These are phyloP conservation scores for Porpolomopsis calyptriformis DNA, from an alignment of 768 basidiomycete species.

Conservation along the genomic window DNA sequence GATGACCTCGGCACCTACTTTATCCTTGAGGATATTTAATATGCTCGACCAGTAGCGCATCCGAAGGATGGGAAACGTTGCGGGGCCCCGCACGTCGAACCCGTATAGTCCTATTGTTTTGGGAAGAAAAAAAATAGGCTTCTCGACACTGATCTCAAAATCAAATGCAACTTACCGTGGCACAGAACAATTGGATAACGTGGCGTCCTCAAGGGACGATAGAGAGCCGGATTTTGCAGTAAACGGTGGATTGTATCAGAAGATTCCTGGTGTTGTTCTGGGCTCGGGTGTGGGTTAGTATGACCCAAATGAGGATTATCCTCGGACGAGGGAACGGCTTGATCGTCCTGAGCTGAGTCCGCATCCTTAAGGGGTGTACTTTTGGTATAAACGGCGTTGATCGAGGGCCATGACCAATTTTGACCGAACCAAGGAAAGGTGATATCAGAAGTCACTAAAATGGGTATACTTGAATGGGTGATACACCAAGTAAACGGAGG, in stretches of 20 bases:
- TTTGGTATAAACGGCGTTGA: neutral
- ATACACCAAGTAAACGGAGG: neutral
- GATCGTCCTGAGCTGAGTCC: slow-evolving; percentile 2
- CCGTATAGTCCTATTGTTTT: slow-evolving; percentile 72
- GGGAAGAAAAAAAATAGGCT: neutral
- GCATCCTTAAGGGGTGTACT: neutral
- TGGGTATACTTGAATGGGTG: neutral
- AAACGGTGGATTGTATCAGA: slow-evolving; percentile 55
- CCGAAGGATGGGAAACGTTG: slow-evolving; percentile 69
- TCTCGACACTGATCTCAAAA: neutral
- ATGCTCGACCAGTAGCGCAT: slow-evolving; percentile 95
- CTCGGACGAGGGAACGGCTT: slow-evolving; percentile 6
- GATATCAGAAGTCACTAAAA: slow-evolving; percentile 1
- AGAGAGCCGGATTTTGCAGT: slow-evolving; percentile 66
- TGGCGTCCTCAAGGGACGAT: slow-evolving; percentile 67
- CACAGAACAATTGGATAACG: slow-evolving; percentile 91
- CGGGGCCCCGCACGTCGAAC: slow-evolving; percentile 83
- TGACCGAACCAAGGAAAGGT: slow-evolving; percentile 15
- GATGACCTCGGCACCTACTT: slow-evolving; percentile 86
- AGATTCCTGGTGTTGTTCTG: slow-evolving; percentile 9
- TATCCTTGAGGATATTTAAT: slow-evolving; percentile 65
- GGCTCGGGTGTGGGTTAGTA: slow-evolving; percentile 12
- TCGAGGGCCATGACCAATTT: slow-evolving; percentile 17
- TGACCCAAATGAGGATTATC: slow-evolving; percentile 3
- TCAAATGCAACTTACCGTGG: slow-evolving; percentile 49